These are phyloP conservation scores for Fistulina hepatica DNA, from an alignment of 1,284 basidiomycete genomes.

Conservation along the genomic window DNA sequence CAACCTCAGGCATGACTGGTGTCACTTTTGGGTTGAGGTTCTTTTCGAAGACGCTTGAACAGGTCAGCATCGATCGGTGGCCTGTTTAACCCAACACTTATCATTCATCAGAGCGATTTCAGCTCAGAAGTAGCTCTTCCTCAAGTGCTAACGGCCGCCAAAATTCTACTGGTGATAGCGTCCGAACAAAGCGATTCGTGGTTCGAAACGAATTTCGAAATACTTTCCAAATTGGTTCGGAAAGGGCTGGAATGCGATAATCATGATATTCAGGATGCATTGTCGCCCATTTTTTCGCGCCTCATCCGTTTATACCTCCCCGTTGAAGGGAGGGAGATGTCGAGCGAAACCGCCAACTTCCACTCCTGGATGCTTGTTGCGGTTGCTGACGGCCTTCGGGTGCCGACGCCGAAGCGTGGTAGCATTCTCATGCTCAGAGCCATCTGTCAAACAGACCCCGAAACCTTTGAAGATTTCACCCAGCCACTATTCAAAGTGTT, in stretches of 20 bases:
- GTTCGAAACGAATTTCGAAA: slow-evolving; percentile 65
- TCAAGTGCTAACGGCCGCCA: slow-evolving; percentile 66
- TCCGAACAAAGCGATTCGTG: slow-evolving; percentile 79
- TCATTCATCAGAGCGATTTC: slow-evolving; percentile 15
- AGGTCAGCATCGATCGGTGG: slow-evolving; percentile 36
- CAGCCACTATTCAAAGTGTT: slow-evolving; percentile 75
- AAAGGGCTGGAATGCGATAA: slow-evolving; percentile 82
- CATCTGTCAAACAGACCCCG: slow-evolving; percentile 75
- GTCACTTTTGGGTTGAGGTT: slow-evolving; percentile 88
- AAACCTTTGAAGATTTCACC: slow-evolving; percentile 79
- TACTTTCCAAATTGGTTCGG: slow-evolving; percentile 84
- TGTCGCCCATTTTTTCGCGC: slow-evolving; percentile 80
- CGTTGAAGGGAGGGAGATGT: slow-evolving; percentile 65
- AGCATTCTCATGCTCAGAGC: slow-evolving; percentile 83
- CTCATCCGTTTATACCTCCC: slow-evolving; percentile 79
- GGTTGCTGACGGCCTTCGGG: slow-evolving; percentile 76
- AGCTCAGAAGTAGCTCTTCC: slow-evolving; percentile 59
- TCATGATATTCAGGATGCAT: slow-evolving; percentile 60
- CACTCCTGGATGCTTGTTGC: slow-evolving; percentile 76
- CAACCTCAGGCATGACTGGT: slow-evolving; percentile 85
- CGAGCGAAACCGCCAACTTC: slow-evolving; percentile 40
- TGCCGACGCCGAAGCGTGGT: slow-evolving; percentile 64
- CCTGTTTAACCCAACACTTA: slow-evolving; percentile 3
- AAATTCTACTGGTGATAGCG: slow-evolving; percentile 82
- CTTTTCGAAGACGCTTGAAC: slow-evolving; percentile 75